phyloP scores from a whole-genome alignment of 2,329 filamentous ascomycete genomes.

The Delphinella strobiligena region DNA sequence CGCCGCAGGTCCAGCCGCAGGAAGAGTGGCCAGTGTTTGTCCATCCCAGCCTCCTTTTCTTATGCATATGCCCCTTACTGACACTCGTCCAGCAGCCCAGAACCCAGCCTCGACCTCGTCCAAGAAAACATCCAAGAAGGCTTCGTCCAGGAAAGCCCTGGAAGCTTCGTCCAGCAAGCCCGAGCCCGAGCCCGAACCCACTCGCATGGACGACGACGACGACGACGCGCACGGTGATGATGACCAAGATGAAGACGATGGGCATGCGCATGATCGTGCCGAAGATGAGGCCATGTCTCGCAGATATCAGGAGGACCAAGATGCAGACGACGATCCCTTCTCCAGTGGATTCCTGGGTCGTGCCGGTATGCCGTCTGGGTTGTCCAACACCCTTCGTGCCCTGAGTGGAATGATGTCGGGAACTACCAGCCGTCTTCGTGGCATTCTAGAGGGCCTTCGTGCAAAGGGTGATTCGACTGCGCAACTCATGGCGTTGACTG shows the following conservation, averaged over 20 bases:
- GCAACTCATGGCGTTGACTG: conserved; percentile 84
- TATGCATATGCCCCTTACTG: conserved; percentile 5
- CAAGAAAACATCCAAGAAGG: conserved; percentile 20
- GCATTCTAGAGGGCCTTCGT: conserved; percentile 46
- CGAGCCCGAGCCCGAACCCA: not conserved
- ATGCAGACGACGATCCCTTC: conserved; percentile 51
- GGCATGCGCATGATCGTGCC: conserved; percentile 17
- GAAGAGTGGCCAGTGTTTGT: conserved; percentile 45
- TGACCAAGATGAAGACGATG: conserved; percentile 23
- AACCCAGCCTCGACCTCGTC: conserved; percentile 15
- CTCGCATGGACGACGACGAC: not conserved
- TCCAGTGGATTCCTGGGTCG: conserved; percentile 54
- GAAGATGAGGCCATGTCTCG: conserved; percentile 22
- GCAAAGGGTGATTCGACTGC: conserved; percentile 76
- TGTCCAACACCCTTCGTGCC: conserved; percentile 73
- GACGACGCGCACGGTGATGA: conserved; percentile 1
- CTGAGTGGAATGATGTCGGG: conserved; percentile 88
- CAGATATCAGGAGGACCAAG: conserved; percentile 40
- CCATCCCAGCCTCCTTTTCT: not conserved
- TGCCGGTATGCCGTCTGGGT: conserved; percentile 43
- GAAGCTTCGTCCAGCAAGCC: conserved; percentile 2
- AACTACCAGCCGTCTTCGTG: conserved; percentile 65
- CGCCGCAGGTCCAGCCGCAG: conserved; percentile 66
- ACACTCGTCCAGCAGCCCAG: conserved; percentile 24
- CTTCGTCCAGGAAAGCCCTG: conserved; percentile 11